Conservation (phyloP, 2,329 filamentous ascomycete genomes). For the Calonectria crousiana region DNA sequence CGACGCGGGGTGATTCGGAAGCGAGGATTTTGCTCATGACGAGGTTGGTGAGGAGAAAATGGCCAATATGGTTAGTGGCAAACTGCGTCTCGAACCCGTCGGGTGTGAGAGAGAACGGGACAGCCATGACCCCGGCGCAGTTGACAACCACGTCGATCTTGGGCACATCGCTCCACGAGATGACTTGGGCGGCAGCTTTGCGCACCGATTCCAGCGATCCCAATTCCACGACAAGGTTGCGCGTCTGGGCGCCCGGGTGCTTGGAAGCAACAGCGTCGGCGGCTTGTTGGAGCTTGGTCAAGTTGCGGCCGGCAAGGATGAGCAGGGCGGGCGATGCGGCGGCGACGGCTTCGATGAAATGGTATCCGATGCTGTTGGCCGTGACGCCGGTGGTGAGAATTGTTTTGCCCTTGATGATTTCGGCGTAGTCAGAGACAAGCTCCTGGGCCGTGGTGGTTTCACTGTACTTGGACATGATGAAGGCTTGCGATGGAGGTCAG, state of each 20-base stretch:
- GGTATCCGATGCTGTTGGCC: constrained; percentile 53
- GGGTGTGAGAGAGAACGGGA: constrained; percentile 41
- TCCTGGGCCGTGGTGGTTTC: constrained; percentile 40
- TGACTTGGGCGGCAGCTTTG: constrained; percentile 52
- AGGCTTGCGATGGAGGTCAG: neutral
- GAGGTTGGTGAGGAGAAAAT: constrained; percentile 60
- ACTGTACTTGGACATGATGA: constrained; percentile 27
- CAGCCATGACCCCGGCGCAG: constrained; percentile 58
- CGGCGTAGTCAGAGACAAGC: constrained; percentile 45
- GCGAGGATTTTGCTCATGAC: constrained; percentile 57
- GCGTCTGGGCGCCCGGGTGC: constrained; percentile 49
- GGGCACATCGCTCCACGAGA: constrained; percentile 47
- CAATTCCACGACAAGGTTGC: constrained; percentile 54
- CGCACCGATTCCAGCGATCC: constrained; percentile 55
- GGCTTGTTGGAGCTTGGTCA: constrained; percentile 53
- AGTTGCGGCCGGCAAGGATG: constrained; percentile 60
- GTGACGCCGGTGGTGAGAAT: constrained; percentile 59
- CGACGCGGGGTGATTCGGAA: constrained; percentile 49
- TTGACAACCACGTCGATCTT: constrained; percentile 57
- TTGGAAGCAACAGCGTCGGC: constrained; percentile 49
- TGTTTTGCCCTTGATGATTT: constrained; percentile 50
- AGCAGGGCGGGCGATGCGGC: constrained; percentile 54
- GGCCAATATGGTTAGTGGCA: constrained; percentile 59
- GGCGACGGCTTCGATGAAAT: constrained; percentile 54
- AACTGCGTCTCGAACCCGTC: constrained; percentile 60